phyloP scores from a whole-genome alignment of 2,329 filamentous ascomycete genomes.

The Chaetomiaceae sp. region DNA sequence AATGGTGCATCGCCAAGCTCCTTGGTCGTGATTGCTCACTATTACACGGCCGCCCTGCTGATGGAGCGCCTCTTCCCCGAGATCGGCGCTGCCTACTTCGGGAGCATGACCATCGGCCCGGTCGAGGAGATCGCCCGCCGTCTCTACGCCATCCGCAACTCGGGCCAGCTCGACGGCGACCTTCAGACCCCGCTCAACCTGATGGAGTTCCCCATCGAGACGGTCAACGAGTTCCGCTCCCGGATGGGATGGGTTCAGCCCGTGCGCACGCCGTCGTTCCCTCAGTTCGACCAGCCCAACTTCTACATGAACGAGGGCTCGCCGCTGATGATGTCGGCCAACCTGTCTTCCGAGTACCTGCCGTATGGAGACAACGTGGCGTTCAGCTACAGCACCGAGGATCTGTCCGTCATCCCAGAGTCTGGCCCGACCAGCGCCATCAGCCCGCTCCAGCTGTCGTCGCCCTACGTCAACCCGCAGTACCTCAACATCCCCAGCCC shows the following conservation, averaged over 20 bases:
- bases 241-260: slow-evolving; percentile 65
- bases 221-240: slow-evolving; percentile 62
- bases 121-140: slow-evolving; percentile 82
- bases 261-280: slow-evolving; percentile 55
- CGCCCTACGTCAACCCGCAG: slow-evolving; percentile 50
- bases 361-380: slow-evolving; percentile 52
- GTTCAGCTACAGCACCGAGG: slow-evolving; percentile 62
- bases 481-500: slow-evolving; percentile 62
- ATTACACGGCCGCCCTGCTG: slow-evolving; percentile 82
- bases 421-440: slow-evolving; percentile 44
- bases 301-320: slow-evolving; percentile 44
- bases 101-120: slow-evolving; percentile 70
- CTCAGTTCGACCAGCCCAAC: slow-evolving; percentile 54
- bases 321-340: slow-evolving; percentile 39
- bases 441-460: slow-evolving; percentile 54
- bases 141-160: slow-evolving; percentile 64
- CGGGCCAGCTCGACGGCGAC: slow-evolving; percentile 52
- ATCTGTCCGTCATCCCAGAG: slow-evolving; percentile 53
- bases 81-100: slow-evolving; percentile 84
- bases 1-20: slow-evolving; percentile 72
- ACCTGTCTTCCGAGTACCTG: slow-evolving; percentile 41
- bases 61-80: slow-evolving; percentile 90
- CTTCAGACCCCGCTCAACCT: slow-evolving; percentile 59
- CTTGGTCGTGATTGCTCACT: slow-evolving; percentile 80
- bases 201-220: slow-evolving; percentile 69